phyloP scores from a whole-genome alignment of 225 moss, liverwort and hornwort species.

The Rhytidiadelphus loreus region DNA sequence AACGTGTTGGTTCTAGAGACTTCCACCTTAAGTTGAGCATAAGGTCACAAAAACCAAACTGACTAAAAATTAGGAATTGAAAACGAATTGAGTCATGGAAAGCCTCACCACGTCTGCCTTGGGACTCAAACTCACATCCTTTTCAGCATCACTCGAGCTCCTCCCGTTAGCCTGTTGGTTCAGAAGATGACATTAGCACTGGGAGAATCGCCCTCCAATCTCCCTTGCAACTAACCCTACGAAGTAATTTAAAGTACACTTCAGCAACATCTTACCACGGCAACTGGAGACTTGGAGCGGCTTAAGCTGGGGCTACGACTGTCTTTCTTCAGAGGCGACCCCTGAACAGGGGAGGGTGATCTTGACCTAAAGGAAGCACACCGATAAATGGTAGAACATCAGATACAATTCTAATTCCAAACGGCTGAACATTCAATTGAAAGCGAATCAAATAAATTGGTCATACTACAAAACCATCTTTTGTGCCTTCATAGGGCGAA shows the following conservation, averaged over 20 bases:
- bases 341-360: conserved; percentile 27
- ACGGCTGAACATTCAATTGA: background rate
- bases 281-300: conserved; percentile 37
- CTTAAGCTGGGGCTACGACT: conserved; percentile 38
- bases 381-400: background rate
- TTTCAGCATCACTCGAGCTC: conserved; percentile 38
- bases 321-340: conserved; percentile 33
- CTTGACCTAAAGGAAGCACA: conserved; percentile 19
- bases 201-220: background rate
- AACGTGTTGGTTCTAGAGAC: too few species aligned
- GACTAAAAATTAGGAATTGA: background rate
- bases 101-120: conserved; percentile 22
- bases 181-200: background rate
- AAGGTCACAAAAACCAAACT: background rate
- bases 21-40: too few species aligned
- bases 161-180: conserved; percentile 23
- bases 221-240: background rate
- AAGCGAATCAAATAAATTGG: background rate
- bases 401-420: background rate
- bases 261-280: conserved; percentile 10
- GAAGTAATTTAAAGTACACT: background rate
- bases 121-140: conserved; percentile 30
- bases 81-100: background rate
- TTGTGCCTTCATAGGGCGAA: background rate
- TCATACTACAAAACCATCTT: background rate